These are phyloP conservation scores for Monosporozyma unispora DNA, from an alignment of 805 yeast genomes.

Conservation along the genomic window DNA sequence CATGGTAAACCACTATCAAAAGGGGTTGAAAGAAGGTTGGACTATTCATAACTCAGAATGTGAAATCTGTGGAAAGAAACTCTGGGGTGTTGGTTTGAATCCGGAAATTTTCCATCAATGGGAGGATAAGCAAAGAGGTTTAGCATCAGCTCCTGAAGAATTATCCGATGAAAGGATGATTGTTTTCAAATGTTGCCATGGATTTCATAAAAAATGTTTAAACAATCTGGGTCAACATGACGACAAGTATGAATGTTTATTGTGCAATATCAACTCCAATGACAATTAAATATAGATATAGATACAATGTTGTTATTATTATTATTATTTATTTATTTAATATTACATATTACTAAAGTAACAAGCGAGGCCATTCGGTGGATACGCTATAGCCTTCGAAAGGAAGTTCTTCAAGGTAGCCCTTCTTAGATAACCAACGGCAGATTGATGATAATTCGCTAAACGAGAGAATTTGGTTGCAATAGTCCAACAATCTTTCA, in stretches of 20 bases:
- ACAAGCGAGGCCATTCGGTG: constrained; percentile 20
- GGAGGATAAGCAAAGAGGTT: constrained; percentile 38
- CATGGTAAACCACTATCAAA: constrained; percentile 37
- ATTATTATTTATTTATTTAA: not conserved
- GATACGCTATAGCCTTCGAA: constrained; percentile 18
- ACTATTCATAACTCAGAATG: constrained; percentile 47
- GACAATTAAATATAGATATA: not conserved
- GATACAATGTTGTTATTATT: not conserved
- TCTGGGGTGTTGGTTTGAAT: constrained; percentile 61
- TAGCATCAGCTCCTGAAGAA: constrained; percentile 6
- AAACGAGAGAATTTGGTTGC: constrained; percentile 28
- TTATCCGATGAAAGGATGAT: constrained; percentile 5
- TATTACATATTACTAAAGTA: constrained; percentile 4
- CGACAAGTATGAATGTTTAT: constrained; percentile 16
- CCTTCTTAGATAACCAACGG: constrained; percentile 38
- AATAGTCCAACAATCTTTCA: constrained; percentile 13
- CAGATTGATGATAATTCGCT: constrained; percentile 34
- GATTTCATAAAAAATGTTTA: constrained; percentile 23
- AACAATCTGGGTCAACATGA: constrained; percentile 22
- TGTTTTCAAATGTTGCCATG: constrained; percentile 26
- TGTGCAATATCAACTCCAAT: constrained; percentile 8
- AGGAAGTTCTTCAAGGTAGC: constrained; percentile 9
- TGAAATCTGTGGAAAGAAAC: constrained; percentile 62
- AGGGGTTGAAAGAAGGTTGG: constrained; percentile 53
- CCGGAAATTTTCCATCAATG: constrained; percentile 45